Percentiles rank a stretch among this genome's conserved stretches.
phyloP scores from a whole-genome alignment of 202 grass and related monocot species.

The Carex arenaria region DNA sequence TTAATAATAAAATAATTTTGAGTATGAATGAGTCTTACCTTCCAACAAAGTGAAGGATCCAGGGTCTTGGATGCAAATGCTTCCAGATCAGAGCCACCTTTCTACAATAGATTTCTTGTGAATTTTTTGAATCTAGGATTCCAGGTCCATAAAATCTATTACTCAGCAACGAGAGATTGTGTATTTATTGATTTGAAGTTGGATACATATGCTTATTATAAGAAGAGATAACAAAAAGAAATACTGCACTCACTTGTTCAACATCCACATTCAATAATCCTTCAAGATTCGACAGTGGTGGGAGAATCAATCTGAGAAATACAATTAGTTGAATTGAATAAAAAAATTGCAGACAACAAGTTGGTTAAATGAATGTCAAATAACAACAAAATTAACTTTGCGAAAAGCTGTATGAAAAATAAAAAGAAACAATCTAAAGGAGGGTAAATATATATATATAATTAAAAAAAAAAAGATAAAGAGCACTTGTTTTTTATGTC shows the following conservation, averaged over 20 bases:
- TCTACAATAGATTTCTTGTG: conserved; percentile 30
- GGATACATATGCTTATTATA: neutral
- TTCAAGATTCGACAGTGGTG: conserved; percentile 44
- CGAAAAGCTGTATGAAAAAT: neutral
- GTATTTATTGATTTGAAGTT: neutral
- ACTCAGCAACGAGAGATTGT: neutral
- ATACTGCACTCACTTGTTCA: conserved; percentile 33
- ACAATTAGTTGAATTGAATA: neutral
- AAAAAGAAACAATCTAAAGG: neutral
- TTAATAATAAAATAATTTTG: conserved; percentile 16
- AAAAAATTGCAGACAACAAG: neutral
- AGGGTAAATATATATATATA: neutral
- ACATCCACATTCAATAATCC: conserved; percentile 41
- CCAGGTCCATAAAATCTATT: neutral
- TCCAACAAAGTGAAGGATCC: conserved; percentile 78
- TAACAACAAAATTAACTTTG: neutral
- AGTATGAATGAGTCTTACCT: conserved; percentile 30
- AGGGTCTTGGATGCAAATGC: conserved; percentile 27
- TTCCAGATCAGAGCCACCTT: conserved; percentile 58
- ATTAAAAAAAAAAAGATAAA: neutral
- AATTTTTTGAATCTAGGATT: neutral
- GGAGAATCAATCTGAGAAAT: conserved; percentile 40
- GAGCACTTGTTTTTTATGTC: conserved; percentile 82
- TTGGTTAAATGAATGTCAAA: neutral
- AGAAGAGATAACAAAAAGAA: neutral